phyloP scores from a whole-genome alignment of 1,284 basidiomycete genomes.

The Pseudozyma pruni region DNA sequence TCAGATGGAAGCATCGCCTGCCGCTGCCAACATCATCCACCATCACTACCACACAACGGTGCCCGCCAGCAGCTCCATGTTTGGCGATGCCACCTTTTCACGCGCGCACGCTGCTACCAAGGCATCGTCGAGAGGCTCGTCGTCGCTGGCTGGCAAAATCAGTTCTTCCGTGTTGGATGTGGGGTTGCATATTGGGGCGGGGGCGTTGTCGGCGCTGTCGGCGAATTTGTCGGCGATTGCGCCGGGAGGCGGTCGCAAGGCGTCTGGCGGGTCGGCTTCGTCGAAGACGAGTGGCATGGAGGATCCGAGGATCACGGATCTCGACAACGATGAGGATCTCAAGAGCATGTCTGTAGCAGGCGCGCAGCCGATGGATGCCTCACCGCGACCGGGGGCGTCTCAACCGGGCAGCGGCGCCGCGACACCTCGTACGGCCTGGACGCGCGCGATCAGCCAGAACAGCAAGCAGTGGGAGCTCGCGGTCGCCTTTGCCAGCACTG shows the following conservation, averaged over 20 bases:
- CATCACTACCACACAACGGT: slow-evolving; percentile 41
- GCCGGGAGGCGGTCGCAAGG: slow-evolving; percentile 1
- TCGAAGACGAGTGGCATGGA: slow-evolving; percentile 5
- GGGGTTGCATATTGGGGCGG: slow-evolving; percentile 41
- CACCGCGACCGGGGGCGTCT: slow-evolving; percentile 3
- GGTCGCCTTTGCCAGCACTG: slow-evolving; percentile 46
- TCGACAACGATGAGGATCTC: slow-evolving; percentile 41
- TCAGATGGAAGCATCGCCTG: slow-evolving; percentile 2
- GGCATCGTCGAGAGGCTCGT: slow-evolving; percentile 4
- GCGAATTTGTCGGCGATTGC: slow-evolving; percentile 44
- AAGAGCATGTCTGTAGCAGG: background rate
- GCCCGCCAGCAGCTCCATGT: background rate
- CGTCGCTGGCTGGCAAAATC: slow-evolving; percentile 37
- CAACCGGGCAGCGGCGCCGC: slow-evolving; percentile 22
- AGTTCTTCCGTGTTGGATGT: slow-evolving; percentile 34
- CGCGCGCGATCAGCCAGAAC: slow-evolving; percentile 33
- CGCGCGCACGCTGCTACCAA: slow-evolving; percentile 41
- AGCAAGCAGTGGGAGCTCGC: slow-evolving; percentile 54
- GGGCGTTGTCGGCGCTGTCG: slow-evolving; percentile 32
- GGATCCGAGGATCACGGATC: slow-evolving; percentile 35
- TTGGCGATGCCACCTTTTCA: slow-evolving; percentile 19
- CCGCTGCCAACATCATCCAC: slow-evolving; percentile 32
- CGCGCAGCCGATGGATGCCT: background rate
- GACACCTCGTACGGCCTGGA: slow-evolving; percentile 33
- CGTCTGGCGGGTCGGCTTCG: background rate